Conservation (phyloP, 176 grass and related monocot species). For the Oryza glumipatula region DNA sequence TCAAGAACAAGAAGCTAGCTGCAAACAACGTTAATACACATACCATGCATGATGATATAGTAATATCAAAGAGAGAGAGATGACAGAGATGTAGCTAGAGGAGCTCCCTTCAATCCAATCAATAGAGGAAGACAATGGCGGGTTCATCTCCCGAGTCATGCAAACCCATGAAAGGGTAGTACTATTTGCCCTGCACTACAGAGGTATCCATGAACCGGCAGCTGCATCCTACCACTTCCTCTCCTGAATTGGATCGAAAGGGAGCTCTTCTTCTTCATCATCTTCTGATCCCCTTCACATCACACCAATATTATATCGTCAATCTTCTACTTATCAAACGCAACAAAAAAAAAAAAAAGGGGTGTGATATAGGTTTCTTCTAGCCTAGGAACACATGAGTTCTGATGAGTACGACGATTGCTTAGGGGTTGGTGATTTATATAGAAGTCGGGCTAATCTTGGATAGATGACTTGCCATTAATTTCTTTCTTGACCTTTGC, state of each 20-base stretch:
- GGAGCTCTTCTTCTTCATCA: conserved; percentile 51
- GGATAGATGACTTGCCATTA: too few species aligned
- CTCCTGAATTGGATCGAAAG: conserved; percentile 72
- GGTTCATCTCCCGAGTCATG: conserved; percentile 73
- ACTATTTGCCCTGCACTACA: conserved; percentile 27
- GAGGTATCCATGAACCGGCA: conserved; percentile 82
- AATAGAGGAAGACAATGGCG: conserved; percentile 62
- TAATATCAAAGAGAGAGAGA: neutral
- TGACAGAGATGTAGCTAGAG: neutral
- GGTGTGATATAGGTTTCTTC: too few species aligned
- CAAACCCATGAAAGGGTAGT: conserved; percentile 61
- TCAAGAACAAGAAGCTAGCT: neutral
- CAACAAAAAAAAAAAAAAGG: too few species aligned
- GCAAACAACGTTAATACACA: neutral
- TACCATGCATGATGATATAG: neutral
- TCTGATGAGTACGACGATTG: too few species aligned
- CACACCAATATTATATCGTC: neutral
- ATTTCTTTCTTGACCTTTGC: too few species aligned
- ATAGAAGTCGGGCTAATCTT: too few species aligned
- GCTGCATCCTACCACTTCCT: conserved; percentile 67
- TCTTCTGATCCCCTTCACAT: neutral
- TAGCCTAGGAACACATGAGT: too few species aligned
- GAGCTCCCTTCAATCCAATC: conserved; percentile 97
- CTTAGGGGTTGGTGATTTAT: too few species aligned
- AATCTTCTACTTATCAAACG: too few species aligned